Evolutionary conservation across 2,329 filamentous ascomycete species (phyloP).

Genomic region (Pseudogymnoascus sp.): DNA sequence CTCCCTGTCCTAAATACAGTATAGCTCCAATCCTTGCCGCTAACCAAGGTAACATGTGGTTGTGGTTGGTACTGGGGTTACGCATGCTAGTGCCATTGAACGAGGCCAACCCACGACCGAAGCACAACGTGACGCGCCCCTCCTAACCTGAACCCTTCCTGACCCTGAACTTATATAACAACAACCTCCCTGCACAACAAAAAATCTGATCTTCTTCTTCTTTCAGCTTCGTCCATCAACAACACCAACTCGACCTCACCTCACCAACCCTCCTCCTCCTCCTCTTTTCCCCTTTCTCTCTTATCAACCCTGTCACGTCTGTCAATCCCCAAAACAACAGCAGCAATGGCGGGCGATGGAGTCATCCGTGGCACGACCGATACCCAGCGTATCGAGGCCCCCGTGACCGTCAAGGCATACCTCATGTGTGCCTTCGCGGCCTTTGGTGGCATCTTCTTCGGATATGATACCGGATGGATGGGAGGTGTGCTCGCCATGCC

Average conservation of each 20-base stretch:
- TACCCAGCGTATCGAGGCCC: slow-evolving; percentile 56
- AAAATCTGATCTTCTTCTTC: not conserved
- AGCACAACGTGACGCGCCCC: not conserved
- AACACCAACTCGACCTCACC: not conserved
- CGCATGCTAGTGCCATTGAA: not conserved
- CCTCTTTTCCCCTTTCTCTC: not conserved
- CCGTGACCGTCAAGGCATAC: slow-evolving; percentile 62
- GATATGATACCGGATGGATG: slow-evolving; percentile 72
- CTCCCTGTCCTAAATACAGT: not conserved
- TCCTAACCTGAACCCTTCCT: not conserved
- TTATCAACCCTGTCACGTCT: not conserved
- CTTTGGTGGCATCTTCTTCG: slow-evolving; percentile 50
- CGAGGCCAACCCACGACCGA: not conserved
- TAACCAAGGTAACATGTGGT: not conserved
- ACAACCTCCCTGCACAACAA: not conserved
- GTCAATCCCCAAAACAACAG: not conserved
- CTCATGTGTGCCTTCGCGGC: slow-evolving; percentile 62
- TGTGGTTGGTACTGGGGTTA: not conserved
- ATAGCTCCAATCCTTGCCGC: not conserved
- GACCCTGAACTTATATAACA: slow-evolving; percentile 2
- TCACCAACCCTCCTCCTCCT: not conserved
- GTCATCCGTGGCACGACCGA: slow-evolving; percentile 32
- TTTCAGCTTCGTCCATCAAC: not conserved
- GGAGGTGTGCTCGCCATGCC: slow-evolving; percentile 52
- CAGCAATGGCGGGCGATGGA: slow-evolving; percentile 5